These are phyloP conservation scores for Colletotrichum noveboracense DNA, from an alignment of 2,329 filamentous ascomycete species.

Conservation along the genomic window DNA sequence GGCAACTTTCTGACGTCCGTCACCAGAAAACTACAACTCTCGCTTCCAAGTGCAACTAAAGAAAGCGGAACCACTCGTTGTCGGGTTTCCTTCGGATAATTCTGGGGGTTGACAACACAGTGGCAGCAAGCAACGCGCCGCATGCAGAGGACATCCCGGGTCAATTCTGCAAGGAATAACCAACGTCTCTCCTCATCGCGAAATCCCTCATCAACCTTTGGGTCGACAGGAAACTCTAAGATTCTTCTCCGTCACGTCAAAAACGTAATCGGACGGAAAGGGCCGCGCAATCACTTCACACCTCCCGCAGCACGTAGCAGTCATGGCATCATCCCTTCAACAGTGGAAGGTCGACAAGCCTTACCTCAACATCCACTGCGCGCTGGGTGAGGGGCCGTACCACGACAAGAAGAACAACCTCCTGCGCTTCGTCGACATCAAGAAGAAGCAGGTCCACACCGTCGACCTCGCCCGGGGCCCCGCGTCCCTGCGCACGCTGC, in stretches of 20 bases:
- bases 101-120: not conserved
- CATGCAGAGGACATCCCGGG: not conserved
- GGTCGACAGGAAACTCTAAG: not conserved
- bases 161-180: not conserved
- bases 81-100: constrained; percentile 18
- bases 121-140: not conserved
- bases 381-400: constrained; percentile 76
- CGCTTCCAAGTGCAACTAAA: not conserved
- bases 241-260: not conserved
- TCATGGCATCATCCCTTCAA: constrained; percentile 43
- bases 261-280: not conserved
- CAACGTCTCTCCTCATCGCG: constrained; percentile 3
- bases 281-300: not conserved
- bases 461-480: constrained; percentile 70
- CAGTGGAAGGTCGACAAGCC: constrained; percentile 57
- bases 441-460: constrained; percentile 74
- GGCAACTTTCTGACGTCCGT: not conserved
- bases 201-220: not conserved
- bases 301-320: not conserved
- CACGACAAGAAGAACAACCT: constrained; percentile 70
- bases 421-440: constrained; percentile 84
- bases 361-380: constrained; percentile 68
- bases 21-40: not conserved
- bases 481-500: constrained; percentile 64
- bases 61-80: not conserved